A percentile compares a stretch with the other conserved stretches of the same genome.
Evolutionary conservation across 352 stramenopile genomes (phyloP).

Genomic region (Phytophthora capsici): DNA sequence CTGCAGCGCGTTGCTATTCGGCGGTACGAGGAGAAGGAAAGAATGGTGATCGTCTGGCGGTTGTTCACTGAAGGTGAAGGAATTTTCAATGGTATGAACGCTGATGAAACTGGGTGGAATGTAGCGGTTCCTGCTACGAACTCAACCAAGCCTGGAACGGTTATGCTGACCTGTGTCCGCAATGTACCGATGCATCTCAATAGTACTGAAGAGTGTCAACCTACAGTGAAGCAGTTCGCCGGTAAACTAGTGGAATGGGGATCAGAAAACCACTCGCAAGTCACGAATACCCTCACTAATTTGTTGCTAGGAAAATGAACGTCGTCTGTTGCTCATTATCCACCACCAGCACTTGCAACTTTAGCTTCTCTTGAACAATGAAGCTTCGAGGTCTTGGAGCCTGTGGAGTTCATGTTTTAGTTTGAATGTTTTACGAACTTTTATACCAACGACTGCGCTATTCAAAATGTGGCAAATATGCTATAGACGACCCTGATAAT

Average conservation of each 20-base stretch:
- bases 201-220: not conserved
- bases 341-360: too few species aligned
- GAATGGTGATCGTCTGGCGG: constrained; percentile 28
- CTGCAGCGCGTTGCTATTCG: constrained; percentile 23
- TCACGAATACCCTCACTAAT: constrained; percentile 5
- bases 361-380: too few species aligned
- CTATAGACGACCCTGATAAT: not conserved
- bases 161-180: constrained; percentile 12
- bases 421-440: too few species aligned
- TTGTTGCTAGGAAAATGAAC: constrained; percentile 4
- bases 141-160: not conserved
- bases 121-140: constrained; percentile 4
- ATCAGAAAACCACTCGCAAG: constrained; percentile 7
- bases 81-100: constrained; percentile 27
- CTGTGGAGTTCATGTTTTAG: too few species aligned
- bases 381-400: too few species aligned
- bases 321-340: not conserved
- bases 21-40: constrained; percentile 11
- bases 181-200: constrained; percentile 28
- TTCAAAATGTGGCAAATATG: too few species aligned
- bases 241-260: constrained; percentile 17
- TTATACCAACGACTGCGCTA: too few species aligned
- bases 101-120: constrained; percentile 21
- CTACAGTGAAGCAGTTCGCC: constrained; percentile 12
- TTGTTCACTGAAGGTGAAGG: constrained; percentile 30